These are phyloP conservation scores for Capronia coronata DNA, from an alignment of 2,329 filamentous ascomycete genomes.

Conservation along the genomic window DNA sequence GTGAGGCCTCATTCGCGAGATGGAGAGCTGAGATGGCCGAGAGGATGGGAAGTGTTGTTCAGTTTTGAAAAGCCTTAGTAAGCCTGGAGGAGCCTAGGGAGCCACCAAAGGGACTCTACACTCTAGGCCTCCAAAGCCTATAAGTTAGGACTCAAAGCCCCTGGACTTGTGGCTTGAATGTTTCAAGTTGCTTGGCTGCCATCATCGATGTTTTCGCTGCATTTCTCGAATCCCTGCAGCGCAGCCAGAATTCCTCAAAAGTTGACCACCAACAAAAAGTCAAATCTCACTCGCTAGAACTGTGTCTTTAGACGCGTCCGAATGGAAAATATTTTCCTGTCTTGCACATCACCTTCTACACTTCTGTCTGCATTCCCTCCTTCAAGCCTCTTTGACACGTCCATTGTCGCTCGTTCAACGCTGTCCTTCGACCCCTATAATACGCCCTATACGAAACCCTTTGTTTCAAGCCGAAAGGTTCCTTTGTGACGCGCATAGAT, in stretches of 20 bases:
- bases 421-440: background rate
- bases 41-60: slow-evolving; percentile 1
- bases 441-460: background rate
- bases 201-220: background rate
- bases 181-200: background rate
- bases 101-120: no score
- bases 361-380: slow-evolving; percentile 2
- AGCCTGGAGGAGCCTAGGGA: no score
- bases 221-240: background rate
- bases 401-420: slow-evolving; percentile 6
- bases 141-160: no score
- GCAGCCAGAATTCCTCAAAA: background rate
- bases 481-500: background rate
- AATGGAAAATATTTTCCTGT: background rate
- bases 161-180: background rate
- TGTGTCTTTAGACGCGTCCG: background rate
- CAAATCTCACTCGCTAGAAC: background rate
- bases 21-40: background rate
- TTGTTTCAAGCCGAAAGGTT: slow-evolving; percentile 2
- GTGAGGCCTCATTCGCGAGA: no score
- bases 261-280: background rate
- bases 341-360: background rate
- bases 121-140: no score
- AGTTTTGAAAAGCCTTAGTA: no score
- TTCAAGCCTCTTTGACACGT: slow-evolving; percentile 3